phyloP scores from a whole-genome alignment of 139 green algal species.

The Nannochloris sp. region DNA sequence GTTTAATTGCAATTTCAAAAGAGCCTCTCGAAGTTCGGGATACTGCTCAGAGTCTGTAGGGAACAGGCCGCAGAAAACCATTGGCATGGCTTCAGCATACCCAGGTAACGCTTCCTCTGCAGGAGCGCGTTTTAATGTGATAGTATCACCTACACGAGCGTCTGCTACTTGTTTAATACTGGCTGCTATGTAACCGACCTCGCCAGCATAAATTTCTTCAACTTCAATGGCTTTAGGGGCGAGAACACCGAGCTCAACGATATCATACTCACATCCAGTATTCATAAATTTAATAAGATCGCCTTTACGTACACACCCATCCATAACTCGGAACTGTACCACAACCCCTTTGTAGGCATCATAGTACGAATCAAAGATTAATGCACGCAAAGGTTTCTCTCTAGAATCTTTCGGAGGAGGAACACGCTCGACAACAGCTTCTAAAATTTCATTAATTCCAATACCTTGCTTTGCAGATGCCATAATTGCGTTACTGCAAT shows the following conservation, averaged over 20 bases:
- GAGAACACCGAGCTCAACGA: conserved; percentile 90
- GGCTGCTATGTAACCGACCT: conserved; percentile 89
- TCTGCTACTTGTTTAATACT: conserved; percentile 87
- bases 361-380: conserved; percentile 99
- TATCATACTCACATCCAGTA: conserved; percentile 80
- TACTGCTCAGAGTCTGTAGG: conserved; percentile 74
- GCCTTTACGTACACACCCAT: conserved; percentile 63
- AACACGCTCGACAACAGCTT: conserved; percentile 77
- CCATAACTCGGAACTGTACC: conserved; percentile 80
- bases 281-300: conserved; percentile 89
- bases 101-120: conserved; percentile 42
- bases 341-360: conserved; percentile 87
- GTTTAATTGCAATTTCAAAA: conserved; percentile 97
- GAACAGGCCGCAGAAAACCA: conserved; percentile 98
- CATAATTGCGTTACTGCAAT: conserved; percentile 69
- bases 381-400: conserved; percentile 63
- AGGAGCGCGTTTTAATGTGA: conserved; percentile 62
- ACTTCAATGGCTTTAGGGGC: conserved; percentile 74
- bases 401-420: conserved; percentile 65
- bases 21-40: conserved; percentile 82
- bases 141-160: conserved; percentile 93
- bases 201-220: conserved; percentile 74
- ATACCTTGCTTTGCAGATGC: conserved; percentile 72
- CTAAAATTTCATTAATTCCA: conserved; percentile 87
- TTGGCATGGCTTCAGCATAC: conserved; percentile 86